phyloP scores from a whole-genome alignment of 768 basidiomycete genomes.

The Porphyrellus cyaneotinctus region DNA sequence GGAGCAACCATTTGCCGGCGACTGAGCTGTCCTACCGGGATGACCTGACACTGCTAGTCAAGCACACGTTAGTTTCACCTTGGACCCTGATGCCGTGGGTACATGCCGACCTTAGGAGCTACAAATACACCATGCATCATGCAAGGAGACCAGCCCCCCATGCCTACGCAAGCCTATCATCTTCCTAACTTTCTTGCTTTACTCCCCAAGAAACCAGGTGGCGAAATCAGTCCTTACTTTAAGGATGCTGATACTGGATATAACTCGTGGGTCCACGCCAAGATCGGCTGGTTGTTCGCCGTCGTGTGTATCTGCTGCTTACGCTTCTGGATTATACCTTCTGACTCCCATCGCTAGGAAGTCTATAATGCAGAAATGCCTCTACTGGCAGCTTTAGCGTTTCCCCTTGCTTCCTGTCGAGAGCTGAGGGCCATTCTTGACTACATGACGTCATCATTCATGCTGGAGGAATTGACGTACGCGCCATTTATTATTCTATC shows the following conservation, averaged over 20 bases:
- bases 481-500: neutral
- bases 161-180: conserved; percentile 19
- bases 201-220: conserved; percentile 28
- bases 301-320: conserved; percentile 12
- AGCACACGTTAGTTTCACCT: conserved; percentile 16
- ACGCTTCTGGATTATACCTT: neutral
- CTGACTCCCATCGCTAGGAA: conserved; percentile 13
- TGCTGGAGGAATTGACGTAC: conserved; percentile 30
- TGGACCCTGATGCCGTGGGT: conserved; percentile 2
- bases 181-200: conserved; percentile 24
- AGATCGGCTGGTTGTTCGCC: conserved; percentile 22
- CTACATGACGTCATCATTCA: conserved; percentile 30
- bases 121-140: conserved; percentile 12
- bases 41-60: too few species aligned
- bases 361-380: conserved; percentile 27
- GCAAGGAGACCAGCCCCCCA: conserved; percentile 1
- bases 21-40: neutral
- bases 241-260: conserved; percentile 20
- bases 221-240: conserved; percentile 25
- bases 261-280: conserved; percentile 21
- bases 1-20: neutral
- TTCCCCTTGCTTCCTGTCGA: conserved; percentile 19
- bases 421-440: conserved; percentile 23
- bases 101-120: neutral
- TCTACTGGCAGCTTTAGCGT: conserved; percentile 23